A percentile compares a stretch with the other conserved stretches of the same genome.
Conservation (phyloP, 768 basidiomycete genomes). For the Clitopilus hobsonii region DNA sequence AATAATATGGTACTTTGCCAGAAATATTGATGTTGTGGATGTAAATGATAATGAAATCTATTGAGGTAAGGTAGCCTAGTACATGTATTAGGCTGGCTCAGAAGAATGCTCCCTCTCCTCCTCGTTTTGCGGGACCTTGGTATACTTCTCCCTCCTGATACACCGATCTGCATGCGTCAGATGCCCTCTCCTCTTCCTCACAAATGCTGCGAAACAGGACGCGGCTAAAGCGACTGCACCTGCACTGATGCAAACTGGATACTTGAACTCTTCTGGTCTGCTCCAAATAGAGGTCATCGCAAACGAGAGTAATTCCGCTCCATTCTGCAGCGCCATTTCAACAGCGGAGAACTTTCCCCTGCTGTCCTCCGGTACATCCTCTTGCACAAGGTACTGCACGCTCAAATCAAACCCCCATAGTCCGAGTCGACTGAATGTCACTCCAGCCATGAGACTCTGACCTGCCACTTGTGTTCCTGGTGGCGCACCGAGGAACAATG, state of each 20-base stretch:
- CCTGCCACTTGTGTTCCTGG: slow-evolving; percentile 9
- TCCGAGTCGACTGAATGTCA: slow-evolving; percentile 21
- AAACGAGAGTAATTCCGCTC: slow-evolving; percentile 20
- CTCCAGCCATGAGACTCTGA: slow-evolving; percentile 14
- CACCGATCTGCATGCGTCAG: slow-evolving; percentile 10
- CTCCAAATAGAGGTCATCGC: slow-evolving; percentile 18
- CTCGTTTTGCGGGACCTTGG: neutral
- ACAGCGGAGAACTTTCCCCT: slow-evolving; percentile 21
- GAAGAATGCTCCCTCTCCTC: neutral
- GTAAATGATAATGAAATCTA: no score
- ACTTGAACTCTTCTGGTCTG: slow-evolving; percentile 21
- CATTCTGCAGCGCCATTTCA: slow-evolving; percentile 22
- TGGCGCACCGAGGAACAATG: slow-evolving; percentile 10
- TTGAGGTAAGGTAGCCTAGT: no score
- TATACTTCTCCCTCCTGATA: neutral
- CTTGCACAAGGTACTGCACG: slow-evolving; percentile 22
- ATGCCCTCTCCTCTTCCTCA: slow-evolving; percentile 19
- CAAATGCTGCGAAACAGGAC: slow-evolving; percentile 14
- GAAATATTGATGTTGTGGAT: no score
- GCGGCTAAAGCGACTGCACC: slow-evolving; percentile 12
- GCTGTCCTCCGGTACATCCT: slow-evolving; percentile 14
- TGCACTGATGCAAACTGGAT: slow-evolving; percentile 17
- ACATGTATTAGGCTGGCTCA: no score
- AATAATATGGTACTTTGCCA: slow-evolving; percentile 1
- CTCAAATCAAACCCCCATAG: slow-evolving; percentile 26